Conservation (phyloP, 2,329 filamentous ascomycete genomes). For the Sphaerulina vaccinii region DNA sequence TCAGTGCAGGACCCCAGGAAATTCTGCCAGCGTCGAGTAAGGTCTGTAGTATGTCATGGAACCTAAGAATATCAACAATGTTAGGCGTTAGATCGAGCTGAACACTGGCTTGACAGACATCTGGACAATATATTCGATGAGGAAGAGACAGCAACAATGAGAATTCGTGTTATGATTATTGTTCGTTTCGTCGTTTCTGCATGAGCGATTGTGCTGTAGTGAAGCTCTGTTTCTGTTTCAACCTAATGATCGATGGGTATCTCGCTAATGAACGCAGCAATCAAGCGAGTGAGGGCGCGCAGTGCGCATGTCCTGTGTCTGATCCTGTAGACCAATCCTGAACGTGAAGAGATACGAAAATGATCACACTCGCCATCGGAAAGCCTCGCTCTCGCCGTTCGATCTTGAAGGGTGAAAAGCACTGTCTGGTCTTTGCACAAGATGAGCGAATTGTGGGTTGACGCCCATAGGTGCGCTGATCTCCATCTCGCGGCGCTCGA, state of each 20-base stretch:
- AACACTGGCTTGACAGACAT: too few relatives aligned
- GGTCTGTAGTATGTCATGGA: too few relatives aligned
- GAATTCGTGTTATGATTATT: neutral
- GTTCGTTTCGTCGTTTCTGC: conserved; percentile 16
- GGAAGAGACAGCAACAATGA: neutral
- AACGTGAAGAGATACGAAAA: conserved; percentile 11
- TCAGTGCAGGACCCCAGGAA: neutral
- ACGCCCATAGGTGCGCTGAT: conserved; percentile 58
- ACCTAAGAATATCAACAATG: neutral
- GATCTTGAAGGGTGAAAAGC: conserved; percentile 53
- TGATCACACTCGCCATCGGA: conserved; percentile 32
- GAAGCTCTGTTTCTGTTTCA: conserved; percentile 4
- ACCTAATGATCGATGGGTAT: conserved; percentile 12
- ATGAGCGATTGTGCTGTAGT: conserved; percentile 13
- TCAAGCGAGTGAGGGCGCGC: conserved; percentile 8
- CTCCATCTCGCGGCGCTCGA: conserved; percentile 28
- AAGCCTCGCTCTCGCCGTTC: conserved; percentile 34
- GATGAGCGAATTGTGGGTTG: conserved; percentile 54
- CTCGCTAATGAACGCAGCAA: conserved; percentile 15
- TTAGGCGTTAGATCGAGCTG: too few relatives aligned
- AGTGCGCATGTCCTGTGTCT: conserved; percentile 1
- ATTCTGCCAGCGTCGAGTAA: too few relatives aligned
- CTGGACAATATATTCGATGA: too few relatives aligned
- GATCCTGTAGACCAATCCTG: conserved; percentile 4
- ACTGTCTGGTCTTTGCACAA: conserved; percentile 54